Percentiles rank a stretch among this genome's conserved stretches.
phyloP scores from a whole-genome alignment of 805 yeast species.

The Phaffomyces opuntiae region DNA sequence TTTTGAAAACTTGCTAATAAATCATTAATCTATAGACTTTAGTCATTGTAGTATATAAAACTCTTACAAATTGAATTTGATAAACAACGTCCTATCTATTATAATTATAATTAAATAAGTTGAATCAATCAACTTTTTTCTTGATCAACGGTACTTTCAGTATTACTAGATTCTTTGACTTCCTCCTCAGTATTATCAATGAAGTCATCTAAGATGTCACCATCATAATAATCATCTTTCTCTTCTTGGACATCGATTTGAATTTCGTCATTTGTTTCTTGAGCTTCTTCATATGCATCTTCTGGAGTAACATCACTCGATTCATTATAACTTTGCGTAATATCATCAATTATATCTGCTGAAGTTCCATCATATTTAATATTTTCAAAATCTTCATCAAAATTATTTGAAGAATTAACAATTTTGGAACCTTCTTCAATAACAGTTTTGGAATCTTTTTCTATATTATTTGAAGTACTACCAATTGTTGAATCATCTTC shows the following conservation, averaged over 20 bases:
- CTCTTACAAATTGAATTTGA: neutral
- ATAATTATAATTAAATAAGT: neutral
- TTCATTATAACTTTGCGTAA: neutral
- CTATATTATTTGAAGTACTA: neutral
- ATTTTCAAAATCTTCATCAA: neutral
- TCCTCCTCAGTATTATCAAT: neutral
- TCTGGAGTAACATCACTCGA: neutral
- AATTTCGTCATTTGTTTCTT: neutral
- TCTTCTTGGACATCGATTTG: neutral
- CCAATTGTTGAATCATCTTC: conserved; percentile 8
- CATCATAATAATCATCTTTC: neutral
- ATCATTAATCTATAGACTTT: no score
- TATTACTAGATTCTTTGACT: neutral
- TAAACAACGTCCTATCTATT: neutral
- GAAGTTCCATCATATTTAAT: conserved; percentile 1
- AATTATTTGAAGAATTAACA: neutral
- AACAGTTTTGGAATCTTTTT: no score
- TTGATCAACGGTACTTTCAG: neutral
- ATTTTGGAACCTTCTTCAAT: neutral
- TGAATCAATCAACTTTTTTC: neutral
- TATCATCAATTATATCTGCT: neutral
- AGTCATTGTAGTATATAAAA: no score
- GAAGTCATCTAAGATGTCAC: neutral
- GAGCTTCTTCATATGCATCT: conserved; percentile 1
- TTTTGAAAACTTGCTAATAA: no score